Percentiles rank a stretch among this genome's conserved stretches.
These are phyloP conservation scores for Aspergillus hortae DNA, from an alignment of 2,329 filamentous ascomycete species.

Conservation along the genomic window DNA sequence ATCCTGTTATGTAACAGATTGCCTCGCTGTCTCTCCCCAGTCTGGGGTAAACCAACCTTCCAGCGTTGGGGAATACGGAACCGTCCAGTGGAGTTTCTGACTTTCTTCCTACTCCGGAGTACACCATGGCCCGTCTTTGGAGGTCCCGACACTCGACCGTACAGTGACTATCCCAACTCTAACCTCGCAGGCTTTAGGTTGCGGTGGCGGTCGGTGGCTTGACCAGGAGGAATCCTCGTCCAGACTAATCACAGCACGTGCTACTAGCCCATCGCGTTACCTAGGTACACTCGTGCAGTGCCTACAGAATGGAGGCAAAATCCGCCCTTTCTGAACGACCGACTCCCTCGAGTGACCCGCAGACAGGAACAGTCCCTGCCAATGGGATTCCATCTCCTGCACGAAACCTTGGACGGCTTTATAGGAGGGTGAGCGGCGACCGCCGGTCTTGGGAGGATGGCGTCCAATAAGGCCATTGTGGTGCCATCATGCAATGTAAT, in stretches of 20 bases:
- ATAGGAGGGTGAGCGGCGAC: too few relatives aligned
- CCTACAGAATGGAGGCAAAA: too few relatives aligned
- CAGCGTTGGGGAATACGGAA: neutral
- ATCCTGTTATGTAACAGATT: conserved; percentile 30
- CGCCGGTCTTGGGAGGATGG: too few relatives aligned
- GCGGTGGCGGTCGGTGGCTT: neutral
- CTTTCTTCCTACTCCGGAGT: too few relatives aligned
- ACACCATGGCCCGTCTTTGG: too few relatives aligned
- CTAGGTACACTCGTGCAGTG: neutral
- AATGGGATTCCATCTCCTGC: too few relatives aligned
- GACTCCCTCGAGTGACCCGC: too few relatives aligned
- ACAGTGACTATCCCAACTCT: neutral
- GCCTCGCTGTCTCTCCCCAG: conserved; percentile 14
- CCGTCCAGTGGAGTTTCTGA: neutral
- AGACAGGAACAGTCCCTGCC: too few relatives aligned
- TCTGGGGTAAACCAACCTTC: conserved; percentile 8
- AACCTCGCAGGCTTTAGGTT: neutral
- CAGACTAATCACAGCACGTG: neutral
- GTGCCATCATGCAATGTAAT: too few relatives aligned
- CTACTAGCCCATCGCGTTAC: neutral
- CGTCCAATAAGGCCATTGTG: too few relatives aligned
- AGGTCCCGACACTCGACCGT: neutral
- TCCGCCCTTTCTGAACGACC: too few relatives aligned
- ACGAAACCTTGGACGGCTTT: too few relatives aligned
- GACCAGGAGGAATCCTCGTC: neutral